Conservation (phyloP, 345 rosid species). For the Eutrema yunnanense region DNA sequence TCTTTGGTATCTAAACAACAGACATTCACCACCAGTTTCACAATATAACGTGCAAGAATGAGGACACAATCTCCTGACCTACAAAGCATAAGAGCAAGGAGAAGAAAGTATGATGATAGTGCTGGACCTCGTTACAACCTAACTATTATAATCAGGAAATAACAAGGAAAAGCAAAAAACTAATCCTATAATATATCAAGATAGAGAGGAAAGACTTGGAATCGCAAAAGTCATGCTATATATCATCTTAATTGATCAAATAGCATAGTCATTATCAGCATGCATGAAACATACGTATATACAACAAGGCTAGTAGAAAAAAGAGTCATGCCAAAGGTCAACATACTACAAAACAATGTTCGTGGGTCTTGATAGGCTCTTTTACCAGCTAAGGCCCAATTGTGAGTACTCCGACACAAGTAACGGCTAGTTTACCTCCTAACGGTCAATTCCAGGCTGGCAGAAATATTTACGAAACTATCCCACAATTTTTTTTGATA, state of each 20-base stretch:
- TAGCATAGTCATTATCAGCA: neutral
- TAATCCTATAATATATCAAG: neutral
- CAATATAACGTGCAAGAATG: too few species aligned
- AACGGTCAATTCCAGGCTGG: slow-evolving; percentile 33
- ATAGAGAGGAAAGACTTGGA: neutral
- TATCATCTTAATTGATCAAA: neutral
- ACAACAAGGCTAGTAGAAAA: neutral
- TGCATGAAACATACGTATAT: neutral
- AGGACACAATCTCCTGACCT: too few species aligned
- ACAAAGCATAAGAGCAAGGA: too few species aligned
- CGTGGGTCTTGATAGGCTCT: neutral
- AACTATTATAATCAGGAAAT: neutral
- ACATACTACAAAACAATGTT: neutral
- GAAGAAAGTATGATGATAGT: too few species aligned
- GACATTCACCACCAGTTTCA: too few species aligned
- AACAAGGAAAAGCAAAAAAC: neutral
- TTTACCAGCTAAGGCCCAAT: neutral
- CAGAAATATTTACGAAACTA: neutral
- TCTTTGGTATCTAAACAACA: too few species aligned
- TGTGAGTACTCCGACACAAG: slow-evolving; percentile 1
- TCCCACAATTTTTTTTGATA: neutral
- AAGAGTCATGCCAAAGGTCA: neutral
- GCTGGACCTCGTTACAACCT: too few species aligned
- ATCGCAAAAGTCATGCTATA: neutral
- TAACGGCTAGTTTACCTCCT: slow-evolving; percentile 28